These are phyloP conservation scores for Diaporthe helianthi DNA, from an alignment of 2,329 filamentous ascomycete genomes.

Conservation along the genomic window DNA sequence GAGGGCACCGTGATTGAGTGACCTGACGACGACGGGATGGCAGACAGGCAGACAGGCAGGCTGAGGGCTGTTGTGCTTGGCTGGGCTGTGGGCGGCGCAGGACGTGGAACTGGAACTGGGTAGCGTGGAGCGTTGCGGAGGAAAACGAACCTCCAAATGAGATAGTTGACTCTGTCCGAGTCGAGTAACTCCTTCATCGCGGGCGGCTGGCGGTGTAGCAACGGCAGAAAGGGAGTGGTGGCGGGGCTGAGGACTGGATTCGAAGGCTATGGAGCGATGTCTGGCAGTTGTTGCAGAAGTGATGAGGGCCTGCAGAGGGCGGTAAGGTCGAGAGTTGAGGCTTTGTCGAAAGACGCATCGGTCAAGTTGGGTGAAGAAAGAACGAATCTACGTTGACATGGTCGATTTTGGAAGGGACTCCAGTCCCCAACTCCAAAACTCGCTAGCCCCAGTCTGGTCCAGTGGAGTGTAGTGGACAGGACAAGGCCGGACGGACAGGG, in stretches of 20 bases:
- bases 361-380: slow-evolving; percentile 31
- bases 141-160: slow-evolving; percentile 71
- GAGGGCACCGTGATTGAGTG: not conserved
- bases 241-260: not conserved
- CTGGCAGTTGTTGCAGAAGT: not conserved
- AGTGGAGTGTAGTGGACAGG: slow-evolving; percentile 16
- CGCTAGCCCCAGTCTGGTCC: slow-evolving; percentile 27
- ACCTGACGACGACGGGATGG: not conserved
- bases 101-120: slow-evolving; percentile 20
- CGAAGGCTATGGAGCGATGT: not conserved
- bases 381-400: slow-evolving; percentile 28
- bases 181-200: slow-evolving; percentile 69
- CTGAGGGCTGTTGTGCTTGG: slow-evolving; percentile 18
- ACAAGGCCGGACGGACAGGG: not conserved
- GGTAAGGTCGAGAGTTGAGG: slow-evolving; percentile 20
- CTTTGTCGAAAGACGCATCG: slow-evolving; percentile 27
- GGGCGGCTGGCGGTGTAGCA: slow-evolving; percentile 39
- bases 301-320: slow-evolving; percentile 26
- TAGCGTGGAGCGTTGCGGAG: slow-evolving; percentile 37
- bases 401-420: slow-evolving; percentile 33
- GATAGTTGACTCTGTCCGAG: slow-evolving; percentile 73
- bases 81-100: slow-evolving; percentile 19
- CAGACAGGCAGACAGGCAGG: not conserved
- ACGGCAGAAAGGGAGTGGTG: slow-evolving; percentile 32
- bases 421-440: slow-evolving; percentile 27